A percentile compares a stretch with the other conserved stretches of the same genome.
Evolutionary conservation across 768 basidiomycete genomes (phyloP).

Genomic region (Austroboletus festivus): DNA sequence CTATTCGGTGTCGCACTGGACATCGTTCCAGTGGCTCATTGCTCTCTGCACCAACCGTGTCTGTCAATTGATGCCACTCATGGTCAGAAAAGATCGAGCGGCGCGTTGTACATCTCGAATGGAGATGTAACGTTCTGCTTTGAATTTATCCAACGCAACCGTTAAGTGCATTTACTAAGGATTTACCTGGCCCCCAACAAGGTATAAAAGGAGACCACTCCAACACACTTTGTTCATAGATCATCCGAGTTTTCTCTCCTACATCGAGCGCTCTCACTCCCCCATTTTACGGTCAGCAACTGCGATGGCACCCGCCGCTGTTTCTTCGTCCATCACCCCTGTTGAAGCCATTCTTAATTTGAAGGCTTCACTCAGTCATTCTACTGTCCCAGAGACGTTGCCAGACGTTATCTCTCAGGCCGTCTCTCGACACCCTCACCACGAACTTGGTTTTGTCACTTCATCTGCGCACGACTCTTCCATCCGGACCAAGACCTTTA

Average conservation of each 20-base stretch:
- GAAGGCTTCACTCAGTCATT: slow-evolving; percentile 12
- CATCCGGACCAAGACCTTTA: slow-evolving; percentile 25
- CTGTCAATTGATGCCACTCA: too few relatives aligned
- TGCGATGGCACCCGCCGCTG: slow-evolving; percentile 17
- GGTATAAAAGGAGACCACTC: too few relatives aligned
- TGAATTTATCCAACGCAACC: too few relatives aligned
- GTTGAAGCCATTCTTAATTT: slow-evolving; percentile 8
- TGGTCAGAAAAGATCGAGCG: too few relatives aligned
- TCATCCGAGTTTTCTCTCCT: background rate
- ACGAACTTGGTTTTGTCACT: slow-evolving; percentile 26
- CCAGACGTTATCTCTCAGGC: slow-evolving; percentile 23
- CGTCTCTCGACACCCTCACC: slow-evolving; percentile 19
- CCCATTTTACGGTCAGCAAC: background rate
- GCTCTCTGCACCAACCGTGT: too few relatives aligned
- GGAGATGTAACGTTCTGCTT: background rate
- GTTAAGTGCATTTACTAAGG: too few relatives aligned
- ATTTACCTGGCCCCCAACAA: too few relatives aligned
- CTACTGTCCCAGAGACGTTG: slow-evolving; percentile 16
- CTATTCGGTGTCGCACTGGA: background rate
- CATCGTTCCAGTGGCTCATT: background rate
- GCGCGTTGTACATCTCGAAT: background rate
- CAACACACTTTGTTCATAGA: too few relatives aligned
- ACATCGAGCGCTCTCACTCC: background rate
- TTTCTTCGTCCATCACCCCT: slow-evolving; percentile 8
- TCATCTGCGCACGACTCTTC: slow-evolving; percentile 31